A percentile compares a stretch with the other conserved stretches of the same genome.
phyloP scores from a whole-genome alignment of 1,139 yeast species.

The Eremothecium sinecaudum region DNA sequence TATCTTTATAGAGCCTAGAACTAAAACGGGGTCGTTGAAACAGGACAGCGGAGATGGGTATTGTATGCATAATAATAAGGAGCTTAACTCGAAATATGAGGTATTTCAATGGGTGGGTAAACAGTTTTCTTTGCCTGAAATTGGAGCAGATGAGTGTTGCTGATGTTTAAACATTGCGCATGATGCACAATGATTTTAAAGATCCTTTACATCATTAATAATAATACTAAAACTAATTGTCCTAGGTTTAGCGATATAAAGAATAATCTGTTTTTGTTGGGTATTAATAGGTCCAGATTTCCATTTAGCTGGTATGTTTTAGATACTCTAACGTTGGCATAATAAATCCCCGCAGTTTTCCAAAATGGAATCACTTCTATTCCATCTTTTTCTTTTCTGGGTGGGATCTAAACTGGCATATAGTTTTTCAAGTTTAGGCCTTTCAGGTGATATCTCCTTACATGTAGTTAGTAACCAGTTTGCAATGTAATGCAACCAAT shows the following conservation, averaged over 20 bases:
- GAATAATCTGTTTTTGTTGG: too few species aligned
- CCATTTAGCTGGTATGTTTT: too few species aligned
- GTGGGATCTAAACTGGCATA: slow-evolving; percentile 6
- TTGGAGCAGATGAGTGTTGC: slow-evolving; percentile 25
- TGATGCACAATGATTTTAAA: too few species aligned
- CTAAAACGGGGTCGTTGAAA: slow-evolving; percentile 46
- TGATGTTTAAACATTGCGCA: slow-evolving; percentile 7
- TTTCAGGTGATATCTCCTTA: slow-evolving; percentile 18
- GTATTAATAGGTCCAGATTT: too few species aligned
- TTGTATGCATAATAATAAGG: slow-evolving; percentile 62
- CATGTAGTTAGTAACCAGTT: slow-evolving; percentile 24
- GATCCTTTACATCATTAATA: too few species aligned
- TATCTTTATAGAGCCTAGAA: slow-evolving; percentile 45
- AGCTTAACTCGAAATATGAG: slow-evolving; percentile 73
- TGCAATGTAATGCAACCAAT: slow-evolving; percentile 39
- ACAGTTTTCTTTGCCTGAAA: slow-evolving; percentile 18
- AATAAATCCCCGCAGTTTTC: slow-evolving; percentile 8
- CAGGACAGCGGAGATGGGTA: slow-evolving; percentile 57
- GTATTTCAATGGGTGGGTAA: slow-evolving; percentile 57
- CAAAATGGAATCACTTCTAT: slow-evolving; percentile 4
- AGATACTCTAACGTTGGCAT: slow-evolving; percentile 1
- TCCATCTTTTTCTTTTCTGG: slow-evolving; percentile 6
- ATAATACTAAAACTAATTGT: too few species aligned
- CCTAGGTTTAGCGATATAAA: too few species aligned
- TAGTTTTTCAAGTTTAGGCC: slow-evolving; percentile 9